These are phyloP conservation scores for Mycena amicta DNA, from an alignment of 768 basidiomycete genomes.

Conservation along the genomic window DNA sequence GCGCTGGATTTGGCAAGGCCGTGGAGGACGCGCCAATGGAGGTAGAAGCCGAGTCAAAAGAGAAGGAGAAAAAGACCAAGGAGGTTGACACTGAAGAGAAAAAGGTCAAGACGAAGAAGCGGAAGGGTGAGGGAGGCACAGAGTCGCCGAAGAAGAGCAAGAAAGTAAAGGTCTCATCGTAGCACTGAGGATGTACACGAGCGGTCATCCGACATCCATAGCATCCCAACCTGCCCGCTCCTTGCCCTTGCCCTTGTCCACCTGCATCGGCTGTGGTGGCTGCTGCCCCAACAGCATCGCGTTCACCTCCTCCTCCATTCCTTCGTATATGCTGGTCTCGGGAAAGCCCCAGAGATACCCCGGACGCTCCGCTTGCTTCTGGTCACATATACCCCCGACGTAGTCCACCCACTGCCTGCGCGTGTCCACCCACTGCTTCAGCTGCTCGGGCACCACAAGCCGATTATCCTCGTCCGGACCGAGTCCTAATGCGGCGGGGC, in stretches of 20 bases:
- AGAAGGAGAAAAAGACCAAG: constrained; percentile 6
- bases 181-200: constrained; percentile 29
- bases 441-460: constrained; percentile 65
- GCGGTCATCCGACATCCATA: constrained; percentile 67
- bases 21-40: constrained; percentile 1
- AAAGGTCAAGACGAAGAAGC: constrained; percentile 50
- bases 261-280: constrained; percentile 20
- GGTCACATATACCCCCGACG: constrained; percentile 75
- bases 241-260: constrained; percentile 47
- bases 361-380: constrained; percentile 64
- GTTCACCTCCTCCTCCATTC: constrained; percentile 66
- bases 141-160: constrained; percentile 47
- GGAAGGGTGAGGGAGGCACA: constrained; percentile 39
- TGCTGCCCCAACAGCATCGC: constrained; percentile 36
- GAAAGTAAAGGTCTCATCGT: constrained; percentile 32
- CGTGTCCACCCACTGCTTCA: constrained; percentile 73
- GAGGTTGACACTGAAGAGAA: constrained; percentile 31
- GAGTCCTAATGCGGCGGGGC: constrained; percentile 73
- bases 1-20: constrained; percentile 37
- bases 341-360: constrained; percentile 84
- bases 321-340: constrained; percentile 71
- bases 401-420: constrained; percentile 77
- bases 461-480: constrained; percentile 66
- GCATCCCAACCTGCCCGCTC: constrained; percentile 53
- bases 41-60: constrained; percentile 8